Conservation (phyloP, 2,329 filamentous ascomycete genomes). For the Metarhizium robertsii region DNA sequence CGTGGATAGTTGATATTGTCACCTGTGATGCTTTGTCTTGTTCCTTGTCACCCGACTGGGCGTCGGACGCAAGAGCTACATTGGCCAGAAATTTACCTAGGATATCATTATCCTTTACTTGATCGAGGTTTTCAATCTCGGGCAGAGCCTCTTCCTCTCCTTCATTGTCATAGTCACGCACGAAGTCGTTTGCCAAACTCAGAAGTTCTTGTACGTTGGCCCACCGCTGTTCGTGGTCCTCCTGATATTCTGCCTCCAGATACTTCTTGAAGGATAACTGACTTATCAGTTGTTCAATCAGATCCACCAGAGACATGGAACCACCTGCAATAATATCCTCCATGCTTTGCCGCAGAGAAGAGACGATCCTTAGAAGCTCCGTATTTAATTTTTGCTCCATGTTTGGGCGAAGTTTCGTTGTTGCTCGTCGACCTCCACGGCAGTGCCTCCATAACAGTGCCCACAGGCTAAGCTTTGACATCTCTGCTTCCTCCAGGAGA, state of each 20-base stretch:
- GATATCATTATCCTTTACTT: constrained; percentile 52
- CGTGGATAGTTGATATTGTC: constrained; percentile 93
- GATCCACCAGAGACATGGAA: constrained; percentile 30
- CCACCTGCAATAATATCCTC: constrained; percentile 17
- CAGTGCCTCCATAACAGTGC: constrained; percentile 51
- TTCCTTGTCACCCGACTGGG: constrained; percentile 53
- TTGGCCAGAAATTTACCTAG: constrained; percentile 82
- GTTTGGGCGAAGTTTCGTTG: constrained; percentile 38
- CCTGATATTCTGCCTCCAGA: constrained; percentile 58
- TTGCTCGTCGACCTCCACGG: constrained; percentile 36
- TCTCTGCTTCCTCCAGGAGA: constrained; percentile 68
- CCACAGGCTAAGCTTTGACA: constrained; percentile 64
- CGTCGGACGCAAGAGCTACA: constrained; percentile 74
- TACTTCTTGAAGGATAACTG: constrained; percentile 68
- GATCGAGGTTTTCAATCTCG: constrained; percentile 61
- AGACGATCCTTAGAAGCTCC: constrained; percentile 36
- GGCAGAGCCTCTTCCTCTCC: constrained; percentile 49
- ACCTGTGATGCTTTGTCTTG: constrained; percentile 53
- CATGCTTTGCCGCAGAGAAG: constrained; percentile 20
- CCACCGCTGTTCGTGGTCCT: constrained; percentile 73
- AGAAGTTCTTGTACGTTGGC: constrained; percentile 86
- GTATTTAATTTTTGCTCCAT: constrained; percentile 45
- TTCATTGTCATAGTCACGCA: constrained; percentile 28
- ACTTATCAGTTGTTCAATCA: constrained; percentile 45
- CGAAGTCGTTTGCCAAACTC: constrained; percentile 66